Conservation (phyloP, 148 eudicot genomes). For the Linanthus parryae region DNA sequence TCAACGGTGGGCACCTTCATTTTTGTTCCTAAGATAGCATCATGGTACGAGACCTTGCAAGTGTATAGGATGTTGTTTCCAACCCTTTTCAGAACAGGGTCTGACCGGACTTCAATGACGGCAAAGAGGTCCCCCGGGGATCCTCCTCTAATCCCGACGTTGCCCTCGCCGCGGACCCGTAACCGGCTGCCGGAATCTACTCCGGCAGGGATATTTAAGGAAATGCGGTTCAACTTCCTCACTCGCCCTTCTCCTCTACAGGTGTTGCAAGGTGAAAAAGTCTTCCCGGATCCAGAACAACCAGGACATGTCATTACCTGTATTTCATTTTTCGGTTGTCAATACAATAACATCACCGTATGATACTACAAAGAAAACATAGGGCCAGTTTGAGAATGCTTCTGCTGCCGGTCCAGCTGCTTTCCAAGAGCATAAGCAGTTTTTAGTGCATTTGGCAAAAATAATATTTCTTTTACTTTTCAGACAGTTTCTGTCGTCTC, state of each 20-base stretch:
- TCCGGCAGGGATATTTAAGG: conserved; percentile 88
- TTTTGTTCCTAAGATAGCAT: conserved; percentile 86
- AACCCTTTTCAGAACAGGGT: conserved; percentile 74
- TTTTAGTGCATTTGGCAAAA: no score
- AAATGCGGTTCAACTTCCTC: conserved; percentile 68
- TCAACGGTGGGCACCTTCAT: conserved; percentile 85
- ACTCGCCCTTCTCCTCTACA: conserved; percentile 87
- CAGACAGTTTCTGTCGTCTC: no score
- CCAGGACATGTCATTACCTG: conserved; percentile 81
- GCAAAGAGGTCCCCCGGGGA: conserved; percentile 86
- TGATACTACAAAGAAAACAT: no score
- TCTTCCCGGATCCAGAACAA: conserved; percentile 76
- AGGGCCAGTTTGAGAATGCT: no score
- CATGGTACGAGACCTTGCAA: conserved; percentile 78
- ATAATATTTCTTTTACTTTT: no score
- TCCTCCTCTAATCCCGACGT: conserved; percentile 89
- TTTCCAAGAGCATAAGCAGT: no score
- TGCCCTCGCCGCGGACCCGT: conserved; percentile 79
- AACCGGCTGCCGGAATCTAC: conserved; percentile 83
- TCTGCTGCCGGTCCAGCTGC: no score
- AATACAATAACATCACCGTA: no score
- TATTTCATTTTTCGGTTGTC: no score
- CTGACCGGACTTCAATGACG: conserved; percentile 52
- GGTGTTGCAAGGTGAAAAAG: conserved; percentile 69
- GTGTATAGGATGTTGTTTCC: conserved; percentile 78